Conservation (phyloP, 805 yeast genomes). For the Schwanniomyces pseudopolymorphus region DNA sequence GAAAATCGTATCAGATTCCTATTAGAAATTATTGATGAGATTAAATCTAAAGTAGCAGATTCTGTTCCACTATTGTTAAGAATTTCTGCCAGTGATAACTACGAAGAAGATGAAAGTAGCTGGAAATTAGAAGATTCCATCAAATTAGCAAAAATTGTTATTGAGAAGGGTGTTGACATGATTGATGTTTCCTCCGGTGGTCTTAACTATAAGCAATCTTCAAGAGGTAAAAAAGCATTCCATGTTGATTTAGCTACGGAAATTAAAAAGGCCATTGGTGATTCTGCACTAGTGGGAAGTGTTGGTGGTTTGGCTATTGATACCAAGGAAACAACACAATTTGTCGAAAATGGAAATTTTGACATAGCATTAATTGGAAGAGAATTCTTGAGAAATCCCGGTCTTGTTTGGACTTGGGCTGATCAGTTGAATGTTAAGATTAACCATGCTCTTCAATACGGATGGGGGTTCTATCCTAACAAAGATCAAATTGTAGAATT, state of each 20-base stretch:
- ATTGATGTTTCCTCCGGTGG: constrained; percentile 60
- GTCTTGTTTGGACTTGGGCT: constrained; percentile 50
- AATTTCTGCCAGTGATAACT: constrained; percentile 46
- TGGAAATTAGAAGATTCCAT: constrained; percentile 49
- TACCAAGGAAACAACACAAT: constrained; percentile 35
- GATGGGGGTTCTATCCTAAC: constrained; percentile 19
- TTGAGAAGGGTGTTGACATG: constrained; percentile 47
- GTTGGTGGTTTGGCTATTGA: constrained; percentile 44
- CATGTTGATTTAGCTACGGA: constrained; percentile 41
- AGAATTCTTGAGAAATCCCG: constrained; percentile 48
- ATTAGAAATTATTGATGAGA: constrained; percentile 45
- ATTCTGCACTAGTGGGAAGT: constrained; percentile 40
- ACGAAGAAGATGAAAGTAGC: constrained; percentile 26
- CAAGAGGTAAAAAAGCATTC: constrained; percentile 26
- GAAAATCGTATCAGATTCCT: constrained; percentile 56
- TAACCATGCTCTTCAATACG: constrained; percentile 28
- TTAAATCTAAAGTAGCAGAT: constrained; percentile 38
- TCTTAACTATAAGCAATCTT: constrained; percentile 27
- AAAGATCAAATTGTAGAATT: constrained; percentile 16
- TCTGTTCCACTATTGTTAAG: constrained; percentile 48
- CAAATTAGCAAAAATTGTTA: constrained; percentile 35
- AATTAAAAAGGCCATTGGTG: constrained; percentile 46
- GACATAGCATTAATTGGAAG: constrained; percentile 51
- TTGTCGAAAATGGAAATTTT: constrained; percentile 41
- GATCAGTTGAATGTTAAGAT: constrained; percentile 44